Conservation (phyloP, 2,329 filamentous ascomycete genomes). For the Neofusicoccum parvum region DNA sequence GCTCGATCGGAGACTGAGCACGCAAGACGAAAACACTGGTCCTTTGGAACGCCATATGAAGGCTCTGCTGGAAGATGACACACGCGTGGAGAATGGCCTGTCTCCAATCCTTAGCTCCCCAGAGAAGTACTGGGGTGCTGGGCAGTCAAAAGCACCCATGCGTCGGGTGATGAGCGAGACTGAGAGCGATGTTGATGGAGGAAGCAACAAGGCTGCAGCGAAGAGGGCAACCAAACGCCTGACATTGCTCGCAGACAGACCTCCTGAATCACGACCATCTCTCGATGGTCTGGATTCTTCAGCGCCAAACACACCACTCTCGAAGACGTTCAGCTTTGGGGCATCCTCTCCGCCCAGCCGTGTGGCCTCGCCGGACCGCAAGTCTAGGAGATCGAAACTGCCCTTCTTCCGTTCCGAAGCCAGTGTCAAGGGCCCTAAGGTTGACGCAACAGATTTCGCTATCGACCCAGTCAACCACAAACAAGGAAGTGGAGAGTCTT, state of each 20-base stretch:
- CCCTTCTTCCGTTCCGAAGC: constrained; percentile 45
- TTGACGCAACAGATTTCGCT: constrained; percentile 27
- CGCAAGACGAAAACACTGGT: constrained; percentile 47
- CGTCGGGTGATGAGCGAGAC: constrained; percentile 36
- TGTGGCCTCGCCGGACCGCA: constrained; percentile 24
- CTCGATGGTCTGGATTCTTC: constrained; percentile 42
- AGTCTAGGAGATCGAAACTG: constrained; percentile 41
- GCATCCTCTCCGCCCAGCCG: constrained; percentile 41
- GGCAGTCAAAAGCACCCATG: background rate
- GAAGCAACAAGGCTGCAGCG: background rate
- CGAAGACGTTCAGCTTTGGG: constrained; percentile 34
- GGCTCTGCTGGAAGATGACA: constrained; percentile 46
- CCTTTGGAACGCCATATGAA: constrained; percentile 50
- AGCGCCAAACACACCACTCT: constrained; percentile 40
- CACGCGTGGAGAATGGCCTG: constrained; percentile 33
- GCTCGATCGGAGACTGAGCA: constrained; percentile 53
- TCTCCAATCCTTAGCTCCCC: constrained; percentile 42
- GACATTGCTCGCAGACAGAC: constrained; percentile 2
- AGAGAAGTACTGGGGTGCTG: constrained; percentile 40
- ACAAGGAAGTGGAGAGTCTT: constrained; percentile 2
- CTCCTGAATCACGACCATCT: constrained; percentile 38
- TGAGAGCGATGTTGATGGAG: constrained; percentile 17
- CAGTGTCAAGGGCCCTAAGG: constrained; percentile 37
- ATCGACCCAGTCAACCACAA: background rate
- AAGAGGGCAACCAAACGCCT: constrained; percentile 8